phyloP scores from a whole-genome alignment of 2,329 filamentous ascomycete species.

The Ascochyta clinopodiicola region DNA sequence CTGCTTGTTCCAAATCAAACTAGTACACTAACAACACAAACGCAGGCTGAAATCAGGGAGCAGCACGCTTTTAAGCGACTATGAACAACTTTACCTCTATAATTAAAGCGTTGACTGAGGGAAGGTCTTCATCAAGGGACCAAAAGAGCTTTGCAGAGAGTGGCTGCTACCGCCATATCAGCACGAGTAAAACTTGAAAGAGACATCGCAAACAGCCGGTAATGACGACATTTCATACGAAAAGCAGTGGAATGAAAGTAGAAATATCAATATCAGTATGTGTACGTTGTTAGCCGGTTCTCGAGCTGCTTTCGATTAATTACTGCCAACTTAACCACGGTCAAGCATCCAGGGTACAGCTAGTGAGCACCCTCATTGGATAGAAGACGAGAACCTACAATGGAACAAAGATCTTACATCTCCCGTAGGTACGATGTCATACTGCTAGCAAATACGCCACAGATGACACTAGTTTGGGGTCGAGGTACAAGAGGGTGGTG shows the following conservation, averaged over 20 bases:
- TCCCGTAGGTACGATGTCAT: not conserved
- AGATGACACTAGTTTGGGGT: not conserved
- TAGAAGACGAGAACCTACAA: not conserved
- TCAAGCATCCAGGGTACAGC: not conserved
- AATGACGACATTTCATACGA: not conserved
- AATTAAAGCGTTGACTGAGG: not conserved
- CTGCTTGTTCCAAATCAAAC: slow-evolving; percentile 23
- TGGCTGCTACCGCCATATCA: not conserved
- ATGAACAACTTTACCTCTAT: slow-evolving; percentile 48
- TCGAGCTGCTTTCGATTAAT: too few relatives aligned
- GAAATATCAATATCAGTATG: not conserved
- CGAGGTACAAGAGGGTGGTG: not conserved
- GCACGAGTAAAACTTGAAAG: slow-evolving; percentile 19
- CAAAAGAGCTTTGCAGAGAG: not conserved
- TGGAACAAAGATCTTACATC: not conserved
- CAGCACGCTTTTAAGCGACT: slow-evolving; percentile 56
- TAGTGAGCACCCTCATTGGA: not conserved
- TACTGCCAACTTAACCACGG: not conserved
- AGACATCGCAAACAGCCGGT: slow-evolving; percentile 6
- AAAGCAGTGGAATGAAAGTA: slow-evolving; percentile 7
- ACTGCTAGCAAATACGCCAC: not conserved
- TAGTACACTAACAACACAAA: slow-evolving; percentile 34
- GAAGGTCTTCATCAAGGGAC: not conserved
- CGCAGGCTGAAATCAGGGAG: slow-evolving; percentile 28
- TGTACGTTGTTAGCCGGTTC: too few relatives aligned